Base-by-base conservation (phyloP, 2,329 filamentous ascomycete genomes). In the Fusarium sterilihyphosum region DNA sequence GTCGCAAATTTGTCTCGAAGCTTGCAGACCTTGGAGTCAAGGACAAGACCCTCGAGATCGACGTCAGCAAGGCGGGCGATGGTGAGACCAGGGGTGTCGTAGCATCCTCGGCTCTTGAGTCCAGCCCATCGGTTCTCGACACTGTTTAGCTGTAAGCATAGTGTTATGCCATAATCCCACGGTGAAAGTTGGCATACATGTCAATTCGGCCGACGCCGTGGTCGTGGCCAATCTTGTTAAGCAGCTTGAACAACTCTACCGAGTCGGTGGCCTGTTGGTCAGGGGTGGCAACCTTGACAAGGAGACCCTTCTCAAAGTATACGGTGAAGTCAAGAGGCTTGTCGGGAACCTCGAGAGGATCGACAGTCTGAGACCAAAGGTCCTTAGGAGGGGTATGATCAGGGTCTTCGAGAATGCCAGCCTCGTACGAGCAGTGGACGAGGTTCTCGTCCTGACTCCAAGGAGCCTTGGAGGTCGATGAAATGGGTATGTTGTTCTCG, bases 401-500 rank as follows among this genome's bases (percentile, higher is more conserved):
- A n/a, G 86, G 84, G 65, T 88, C 86, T 82, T 92, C 91, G 2
- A 72, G 69, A 41, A 73, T 62, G 6, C 70, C 70, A 5, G 70
- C 71, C 47, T 73, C 71, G 18, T 73, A 73, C 11, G 70, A 73
- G 53, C 71, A 73, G 31, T 73, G 71, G 65, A 71, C 60, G 18
- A 73, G 77, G 77, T 78, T 69, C 43, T 76, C 83, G 61, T 85
- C 85, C 88, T 89, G 85, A 61, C 84, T 87, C 89, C 90, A 93
- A 53, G 91, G 91, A 84, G 92, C 91, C 81, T 90, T 89, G 85
- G 93, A 93, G 76, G 92, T 93, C 77, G 90, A 92, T 37, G 89
- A 91, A 68, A 94, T 92, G 54, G 92, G 92, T 71, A 94, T 93
- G 81, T 88, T 88, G 76, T 89, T 88, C 82, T 89, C 82, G 13